These are phyloP conservation scores for Diaporthe aspalathi DNA, from an alignment of 2,329 filamentous ascomycete species.

Conservation along the genomic window DNA sequence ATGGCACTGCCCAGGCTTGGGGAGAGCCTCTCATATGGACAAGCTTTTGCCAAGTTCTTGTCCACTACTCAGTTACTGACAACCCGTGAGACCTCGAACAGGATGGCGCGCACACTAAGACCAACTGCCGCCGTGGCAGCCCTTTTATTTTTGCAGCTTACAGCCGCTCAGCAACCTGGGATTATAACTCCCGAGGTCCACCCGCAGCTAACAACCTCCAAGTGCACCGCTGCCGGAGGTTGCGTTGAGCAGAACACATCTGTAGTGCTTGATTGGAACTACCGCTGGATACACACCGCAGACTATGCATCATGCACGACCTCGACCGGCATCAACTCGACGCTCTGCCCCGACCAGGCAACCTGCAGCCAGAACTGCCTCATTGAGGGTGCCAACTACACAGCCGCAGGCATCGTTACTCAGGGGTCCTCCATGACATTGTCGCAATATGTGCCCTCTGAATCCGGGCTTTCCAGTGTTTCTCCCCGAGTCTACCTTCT, in stretches of 20 bases:
- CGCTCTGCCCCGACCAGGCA: conserved; percentile 54
- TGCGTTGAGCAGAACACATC: conserved; percentile 55
- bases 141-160: conserved; percentile 37
- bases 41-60: conserved; percentile 29
- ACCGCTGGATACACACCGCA: conserved; percentile 53
- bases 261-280: conserved; percentile 55
- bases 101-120: conserved; percentile 14
- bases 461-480: conserved; percentile 39
- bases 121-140: conserved; percentile 1
- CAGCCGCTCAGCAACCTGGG: conserved; percentile 45
- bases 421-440: conserved; percentile 45
- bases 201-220: conserved; percentile 56
- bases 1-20: not conserved
- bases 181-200: conserved; percentile 52
- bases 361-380: conserved; percentile 61
- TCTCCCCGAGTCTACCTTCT: conserved; percentile 64
- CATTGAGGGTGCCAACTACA: conserved; percentile 60
- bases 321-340: conserved; percentile 46
- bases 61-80: not conserved
- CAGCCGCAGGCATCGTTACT: conserved; percentile 44
- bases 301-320: conserved; percentile 44
- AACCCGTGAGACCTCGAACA: not conserved
- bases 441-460: conserved; percentile 44
- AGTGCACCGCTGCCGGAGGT: conserved; percentile 57
- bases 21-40: not conserved